phyloP scores from a whole-genome alignment of 2,329 filamentous ascomycete species.

The Cladophialophora psammophila region DNA sequence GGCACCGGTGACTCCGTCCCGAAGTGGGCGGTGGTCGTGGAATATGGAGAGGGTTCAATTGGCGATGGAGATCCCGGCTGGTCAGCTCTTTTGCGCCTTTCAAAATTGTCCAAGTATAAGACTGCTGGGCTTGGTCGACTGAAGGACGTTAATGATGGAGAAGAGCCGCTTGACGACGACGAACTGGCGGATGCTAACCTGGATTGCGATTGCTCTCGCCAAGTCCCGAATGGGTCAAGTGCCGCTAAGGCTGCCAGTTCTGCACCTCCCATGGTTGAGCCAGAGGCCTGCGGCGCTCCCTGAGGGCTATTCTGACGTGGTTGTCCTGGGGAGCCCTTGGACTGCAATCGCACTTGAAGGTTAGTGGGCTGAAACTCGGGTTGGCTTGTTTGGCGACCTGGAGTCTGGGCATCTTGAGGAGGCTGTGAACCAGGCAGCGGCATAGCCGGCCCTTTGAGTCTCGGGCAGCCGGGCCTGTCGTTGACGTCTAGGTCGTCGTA shows the following conservation, averaged over 20 bases:
- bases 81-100: not conserved
- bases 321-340: not conserved
- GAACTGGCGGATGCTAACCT: not conserved
- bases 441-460: not conserved
- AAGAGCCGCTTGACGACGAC: not conserved
- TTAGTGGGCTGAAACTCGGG: not conserved
- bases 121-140: not conserved
- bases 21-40: no score
- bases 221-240: not conserved
- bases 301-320: not conserved
- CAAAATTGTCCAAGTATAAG: not conserved
- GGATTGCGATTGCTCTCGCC: not conserved
- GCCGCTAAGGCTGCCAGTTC: not conserved
- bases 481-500: slow-evolving; percentile 10
- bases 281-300: not conserved
- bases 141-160: not conserved
- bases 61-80: not conserved
- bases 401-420: not conserved
- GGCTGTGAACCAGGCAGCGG: not conserved
- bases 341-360: not conserved
- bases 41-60: not conserved
- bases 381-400: not conserved
- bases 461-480: not conserved
- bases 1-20: no score
- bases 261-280: not conserved